A percentile compares a stretch with the other conserved stretches of the same genome.
These are phyloP conservation scores for Russula virescens DNA, from an alignment of 768 basidiomycete genomes.

Conservation along the genomic window DNA sequence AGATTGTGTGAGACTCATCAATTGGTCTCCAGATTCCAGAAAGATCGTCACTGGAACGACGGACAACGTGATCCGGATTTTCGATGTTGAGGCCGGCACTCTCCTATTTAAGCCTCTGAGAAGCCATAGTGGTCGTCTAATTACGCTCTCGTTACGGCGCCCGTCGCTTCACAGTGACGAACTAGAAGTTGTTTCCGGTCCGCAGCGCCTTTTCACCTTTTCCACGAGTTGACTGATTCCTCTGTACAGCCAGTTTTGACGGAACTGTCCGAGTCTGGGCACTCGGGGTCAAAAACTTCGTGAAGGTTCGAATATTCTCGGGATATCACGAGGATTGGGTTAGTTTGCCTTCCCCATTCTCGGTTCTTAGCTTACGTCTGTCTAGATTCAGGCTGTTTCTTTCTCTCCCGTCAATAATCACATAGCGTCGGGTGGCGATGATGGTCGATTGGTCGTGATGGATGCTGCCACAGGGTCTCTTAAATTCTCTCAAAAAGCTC, in stretches of 20 bases:
- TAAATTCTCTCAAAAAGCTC: not conserved
- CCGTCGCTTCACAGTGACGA: not conserved
- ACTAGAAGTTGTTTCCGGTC: conserved; percentile 1
- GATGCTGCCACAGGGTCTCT: not conserved
- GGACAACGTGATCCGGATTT: conserved; percentile 13
- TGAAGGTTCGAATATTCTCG: not conserved
- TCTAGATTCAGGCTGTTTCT: conserved; percentile 1
- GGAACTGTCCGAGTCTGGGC: conserved; percentile 14
- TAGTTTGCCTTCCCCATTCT: not conserved
- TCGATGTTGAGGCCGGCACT: conserved; percentile 12
- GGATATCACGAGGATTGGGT: conserved; percentile 10
- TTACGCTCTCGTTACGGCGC: not conserved
- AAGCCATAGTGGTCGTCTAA: not conserved
- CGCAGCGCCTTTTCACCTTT: not conserved
- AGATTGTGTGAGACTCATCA: conserved; percentile 4
- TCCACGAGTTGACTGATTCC: not conserved
- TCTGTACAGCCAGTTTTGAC: conserved; percentile 3
- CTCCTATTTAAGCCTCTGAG: conserved; percentile 4
- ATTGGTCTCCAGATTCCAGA: conserved; percentile 15
- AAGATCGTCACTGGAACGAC: conserved; percentile 1
- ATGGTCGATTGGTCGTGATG: conserved; percentile 1
- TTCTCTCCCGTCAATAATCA: not conserved
- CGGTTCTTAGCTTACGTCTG: not conserved
- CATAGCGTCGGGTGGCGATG: conserved; percentile 11
- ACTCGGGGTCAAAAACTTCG: not conserved